These are phyloP conservation scores for Eucalyptus polybractea DNA, from an alignment of 345 rosid genomes.

Conservation along the genomic window DNA sequence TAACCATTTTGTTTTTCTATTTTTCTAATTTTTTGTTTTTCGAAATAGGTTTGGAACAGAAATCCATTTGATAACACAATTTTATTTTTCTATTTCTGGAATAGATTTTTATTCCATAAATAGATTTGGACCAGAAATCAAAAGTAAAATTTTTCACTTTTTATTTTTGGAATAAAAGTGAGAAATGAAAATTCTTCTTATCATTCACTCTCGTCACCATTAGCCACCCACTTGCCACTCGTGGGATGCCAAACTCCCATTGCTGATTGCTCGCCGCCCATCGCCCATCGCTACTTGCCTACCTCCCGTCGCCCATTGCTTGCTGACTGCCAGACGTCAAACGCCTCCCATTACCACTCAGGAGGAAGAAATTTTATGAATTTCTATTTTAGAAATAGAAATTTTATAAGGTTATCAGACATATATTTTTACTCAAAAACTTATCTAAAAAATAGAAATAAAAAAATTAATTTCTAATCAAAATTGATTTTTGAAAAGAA, in stretches of 20 bases:
- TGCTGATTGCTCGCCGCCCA: rapidly evolving
- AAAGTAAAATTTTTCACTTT: no score
- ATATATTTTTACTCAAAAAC: rapidly evolving
- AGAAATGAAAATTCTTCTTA: no score
- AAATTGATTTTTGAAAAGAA: rapidly evolving
- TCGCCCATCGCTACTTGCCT: no score
- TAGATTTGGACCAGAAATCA: rapidly evolving
- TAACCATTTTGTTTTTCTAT: rapidly evolving
- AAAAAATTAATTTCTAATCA: no score
- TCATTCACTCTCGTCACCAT: rapidly evolving
- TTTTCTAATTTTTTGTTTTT: rapidly evolving
- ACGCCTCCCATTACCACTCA: rapidly evolving
- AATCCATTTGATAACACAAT: rapidly evolving
- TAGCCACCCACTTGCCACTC: rapidly evolving
- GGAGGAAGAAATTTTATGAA: rapidly evolving
- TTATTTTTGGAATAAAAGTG: rapidly evolving
- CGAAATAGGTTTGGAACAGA: rapidly evolving
- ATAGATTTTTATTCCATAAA: rapidly evolving
- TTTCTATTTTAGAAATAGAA: rapidly evolving
- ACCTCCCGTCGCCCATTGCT: no score
- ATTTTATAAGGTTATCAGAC: no score
- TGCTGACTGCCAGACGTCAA: no score
- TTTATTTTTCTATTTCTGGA: no score
- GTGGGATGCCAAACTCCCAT: rapidly evolving
- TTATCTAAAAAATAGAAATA: rapidly evolving